Evolutionary conservation across 2,329 filamentous ascomycete genomes (phyloP).

Genomic region (Xylaria sp.): DNA sequence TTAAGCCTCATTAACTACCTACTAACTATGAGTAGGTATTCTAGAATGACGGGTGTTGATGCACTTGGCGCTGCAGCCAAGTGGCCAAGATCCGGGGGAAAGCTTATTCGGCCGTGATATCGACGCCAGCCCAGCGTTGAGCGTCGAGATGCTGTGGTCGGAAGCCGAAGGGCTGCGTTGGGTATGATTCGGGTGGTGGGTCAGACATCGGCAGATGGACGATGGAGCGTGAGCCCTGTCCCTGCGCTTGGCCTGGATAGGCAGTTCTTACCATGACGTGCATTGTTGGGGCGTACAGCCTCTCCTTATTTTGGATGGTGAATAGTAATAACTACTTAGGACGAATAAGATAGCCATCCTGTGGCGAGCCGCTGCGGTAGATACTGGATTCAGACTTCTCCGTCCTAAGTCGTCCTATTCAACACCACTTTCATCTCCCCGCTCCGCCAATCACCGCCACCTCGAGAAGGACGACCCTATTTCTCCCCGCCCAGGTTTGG

Average conservation of each 20-base stretch:
- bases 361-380: not conserved
- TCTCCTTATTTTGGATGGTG: not conserved
- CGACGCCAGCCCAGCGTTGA: not conserved
- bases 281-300: slow-evolving; percentile 8
- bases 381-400: not conserved
- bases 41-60: slow-evolving; percentile 15
- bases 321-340: not conserved
- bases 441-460: slow-evolving; percentile 22
- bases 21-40: slow-evolving; percentile 11
- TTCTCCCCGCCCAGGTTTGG: not conserved
- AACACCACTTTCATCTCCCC: slow-evolving; percentile 17
- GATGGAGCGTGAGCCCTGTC: slow-evolving; percentile 16
- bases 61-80: slow-evolving; percentile 31
- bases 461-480: slow-evolving; percentile 23
- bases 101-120: slow-evolving; percentile 24
- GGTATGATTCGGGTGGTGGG: slow-evolving; percentile 18
- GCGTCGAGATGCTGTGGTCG: not conserved
- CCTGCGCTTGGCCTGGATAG: slow-evolving; percentile 25
- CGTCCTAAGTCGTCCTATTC: not conserved
- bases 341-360: not conserved
- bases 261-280: slow-evolving; percentile 28
- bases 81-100: slow-evolving; percentile 33
- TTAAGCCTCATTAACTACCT: slow-evolving; percentile 30
- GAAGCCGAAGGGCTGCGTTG: not conserved
- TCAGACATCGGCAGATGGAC: slow-evolving; percentile 31